phyloP scores from a whole-genome alignment of 2,329 filamentous ascomycete genomes.

The Hymenoscyphus fraxineus region DNA sequence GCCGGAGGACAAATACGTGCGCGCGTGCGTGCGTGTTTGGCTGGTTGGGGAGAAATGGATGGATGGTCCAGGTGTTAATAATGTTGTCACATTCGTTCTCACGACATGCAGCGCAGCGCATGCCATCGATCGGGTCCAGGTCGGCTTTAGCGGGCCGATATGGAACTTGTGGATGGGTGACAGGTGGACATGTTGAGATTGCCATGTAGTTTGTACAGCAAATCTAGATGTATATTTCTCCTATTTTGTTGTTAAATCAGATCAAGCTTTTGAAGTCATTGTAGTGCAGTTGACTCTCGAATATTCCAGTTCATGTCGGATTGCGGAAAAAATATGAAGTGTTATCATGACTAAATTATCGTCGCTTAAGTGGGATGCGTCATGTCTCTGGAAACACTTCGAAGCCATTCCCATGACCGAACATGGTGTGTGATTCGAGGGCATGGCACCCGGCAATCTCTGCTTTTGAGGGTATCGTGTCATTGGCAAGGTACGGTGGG shows the following conservation, averaged over 20 bases:
- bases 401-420: neutral
- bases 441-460: neutral
- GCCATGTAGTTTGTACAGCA: neutral
- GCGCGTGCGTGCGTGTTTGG: conserved; percentile 1
- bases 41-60: neutral
- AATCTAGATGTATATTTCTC: too few relatives aligned
- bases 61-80: neutral
- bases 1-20: neutral
- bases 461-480: neutral
- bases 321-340: neutral
- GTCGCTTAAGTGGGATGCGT: neutral
- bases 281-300: too few relatives aligned
- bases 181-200: neutral
- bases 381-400: neutral
- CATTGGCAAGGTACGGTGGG: neutral
- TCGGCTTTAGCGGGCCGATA: neutral
- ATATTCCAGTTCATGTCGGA: too few relatives aligned
- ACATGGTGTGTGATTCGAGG: neutral
- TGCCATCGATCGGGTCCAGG: neutral
- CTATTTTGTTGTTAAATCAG: neutral
- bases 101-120: neutral
- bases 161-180: neutral
- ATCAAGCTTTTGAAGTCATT: too few relatives aligned
- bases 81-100: neutral
- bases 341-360: neutral